These are phyloP conservation scores for Pleodorina starrii DNA, from an alignment of 139 green algal genomes.

Conservation along the genomic window DNA sequence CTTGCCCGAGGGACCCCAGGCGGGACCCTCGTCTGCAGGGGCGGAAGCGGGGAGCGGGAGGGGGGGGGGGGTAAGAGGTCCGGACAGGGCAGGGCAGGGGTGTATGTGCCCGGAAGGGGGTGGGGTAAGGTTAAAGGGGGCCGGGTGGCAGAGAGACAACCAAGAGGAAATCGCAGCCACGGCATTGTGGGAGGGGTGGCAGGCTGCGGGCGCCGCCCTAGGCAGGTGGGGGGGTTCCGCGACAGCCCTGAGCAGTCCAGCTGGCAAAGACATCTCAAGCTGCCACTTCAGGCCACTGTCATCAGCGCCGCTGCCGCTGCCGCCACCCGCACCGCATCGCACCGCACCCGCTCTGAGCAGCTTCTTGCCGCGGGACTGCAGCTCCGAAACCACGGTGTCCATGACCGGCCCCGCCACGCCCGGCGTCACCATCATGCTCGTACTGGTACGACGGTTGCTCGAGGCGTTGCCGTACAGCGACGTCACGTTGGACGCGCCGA, in stretches of 20 bases:
- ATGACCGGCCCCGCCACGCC: constrained; percentile 17
- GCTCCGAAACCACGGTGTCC: constrained; percentile 19
- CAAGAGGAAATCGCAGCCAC: too few species aligned
- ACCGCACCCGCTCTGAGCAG: constrained; percentile 55
- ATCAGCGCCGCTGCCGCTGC: too few species aligned
- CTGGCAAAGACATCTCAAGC: too few species aligned
- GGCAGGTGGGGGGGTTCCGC: too few species aligned
- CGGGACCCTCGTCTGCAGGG: constrained; percentile 5
- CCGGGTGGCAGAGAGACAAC: too few species aligned
- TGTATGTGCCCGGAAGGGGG: neutral
- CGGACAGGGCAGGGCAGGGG: neutral
- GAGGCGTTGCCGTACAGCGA: neutral
- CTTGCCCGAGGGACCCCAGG: neutral
- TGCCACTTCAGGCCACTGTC: too few species aligned
- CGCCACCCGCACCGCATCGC: too few species aligned
- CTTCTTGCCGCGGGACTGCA: constrained; percentile 59
- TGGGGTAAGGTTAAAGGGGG: neutral
- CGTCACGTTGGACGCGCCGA: constrained; percentile 33
- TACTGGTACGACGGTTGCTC: constrained; percentile 55
- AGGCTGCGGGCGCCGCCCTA: too few species aligned
- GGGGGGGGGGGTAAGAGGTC: neutral
- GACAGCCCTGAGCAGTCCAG: too few species aligned
- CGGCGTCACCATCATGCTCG: constrained; percentile 55
- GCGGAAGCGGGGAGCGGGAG: neutral
- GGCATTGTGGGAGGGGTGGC: too few species aligned